These are phyloP conservation scores for Botrytis fabae DNA, from an alignment of 2,329 filamentous ascomycete species.

Conservation along the genomic window DNA sequence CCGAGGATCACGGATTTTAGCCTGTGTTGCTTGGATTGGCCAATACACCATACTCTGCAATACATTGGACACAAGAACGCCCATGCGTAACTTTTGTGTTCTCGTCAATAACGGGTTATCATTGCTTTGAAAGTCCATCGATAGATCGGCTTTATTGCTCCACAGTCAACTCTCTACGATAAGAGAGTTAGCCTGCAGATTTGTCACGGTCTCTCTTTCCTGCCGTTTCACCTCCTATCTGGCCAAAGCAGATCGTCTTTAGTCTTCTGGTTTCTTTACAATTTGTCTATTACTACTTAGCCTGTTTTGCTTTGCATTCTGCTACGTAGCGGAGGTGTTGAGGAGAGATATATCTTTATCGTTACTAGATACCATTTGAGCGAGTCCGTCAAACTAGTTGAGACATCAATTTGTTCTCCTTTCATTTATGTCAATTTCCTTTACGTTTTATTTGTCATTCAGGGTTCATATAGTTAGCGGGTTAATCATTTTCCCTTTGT, in stretches of 20 bases:
- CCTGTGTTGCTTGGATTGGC: background rate
- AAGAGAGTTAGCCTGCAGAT: background rate
- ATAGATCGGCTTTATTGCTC: background rate
- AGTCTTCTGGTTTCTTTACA: background rate
- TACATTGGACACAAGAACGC: constrained; percentile 18
- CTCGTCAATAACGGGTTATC: background rate
- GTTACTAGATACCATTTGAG: constrained; percentile 17
- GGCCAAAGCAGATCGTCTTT: background rate
- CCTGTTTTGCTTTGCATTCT: background rate
- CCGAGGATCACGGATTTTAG: constrained; percentile 1
- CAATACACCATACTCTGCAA: background rate
- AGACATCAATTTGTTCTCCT: constrained; percentile 12
- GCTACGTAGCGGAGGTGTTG: background rate
- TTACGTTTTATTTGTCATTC: background rate
- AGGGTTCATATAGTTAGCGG: background rate
- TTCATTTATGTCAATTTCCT: constrained; percentile 1
- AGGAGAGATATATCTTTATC: constrained; percentile 7
- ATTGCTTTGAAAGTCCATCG: background rate
- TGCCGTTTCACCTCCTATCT: background rate
- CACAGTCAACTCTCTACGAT: too few relatives aligned
- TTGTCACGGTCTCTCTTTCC: background rate
- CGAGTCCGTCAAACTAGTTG: background rate
- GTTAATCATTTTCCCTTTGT: constrained; percentile 5
- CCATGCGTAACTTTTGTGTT: constrained; percentile 15
- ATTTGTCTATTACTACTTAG: background rate